Evolutionary conservation across 148 eudicot species (phyloP).

Genomic region (Drosera capensis): DNA sequence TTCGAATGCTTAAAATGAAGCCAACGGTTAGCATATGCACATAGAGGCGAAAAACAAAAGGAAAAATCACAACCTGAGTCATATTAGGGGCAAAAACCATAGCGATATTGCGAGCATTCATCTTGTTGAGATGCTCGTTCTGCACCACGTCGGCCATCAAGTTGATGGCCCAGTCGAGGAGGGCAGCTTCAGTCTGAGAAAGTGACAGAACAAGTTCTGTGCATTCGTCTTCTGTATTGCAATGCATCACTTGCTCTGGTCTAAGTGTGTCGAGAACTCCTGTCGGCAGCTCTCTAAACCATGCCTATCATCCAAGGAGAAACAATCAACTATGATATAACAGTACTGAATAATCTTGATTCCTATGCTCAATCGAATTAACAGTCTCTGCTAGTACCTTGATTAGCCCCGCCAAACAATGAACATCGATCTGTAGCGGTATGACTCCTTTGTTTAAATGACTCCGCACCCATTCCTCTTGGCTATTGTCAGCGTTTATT

Average conservation of each 20-base stretch:
- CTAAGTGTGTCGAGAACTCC: conserved; percentile 75
- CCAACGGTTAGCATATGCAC: no score
- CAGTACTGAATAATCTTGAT: no score
- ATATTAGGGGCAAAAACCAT: conserved; percentile 98
- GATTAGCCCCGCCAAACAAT: conserved; percentile 78
- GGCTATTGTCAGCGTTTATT: conserved; percentile 69
- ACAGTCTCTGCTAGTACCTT: no score
- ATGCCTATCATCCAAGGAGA: conserved; percentile 36
- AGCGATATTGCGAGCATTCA: conserved; percentile 84
- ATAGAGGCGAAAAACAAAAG: neutral
- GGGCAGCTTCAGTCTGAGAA: conserved; percentile 67
- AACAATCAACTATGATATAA: no score
- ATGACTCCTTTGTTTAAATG: conserved; percentile 67
- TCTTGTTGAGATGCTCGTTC: conserved; percentile 56
- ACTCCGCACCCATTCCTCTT: conserved; percentile 47
- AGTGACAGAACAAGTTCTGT: conserved; percentile 40
- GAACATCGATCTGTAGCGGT: conserved; percentile 62
- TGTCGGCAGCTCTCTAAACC: conserved; percentile 85
- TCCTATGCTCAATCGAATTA: no score
- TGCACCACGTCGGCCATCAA: conserved; percentile 81
- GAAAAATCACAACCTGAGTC: conserved; percentile 56
- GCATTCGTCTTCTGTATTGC: conserved; percentile 72
- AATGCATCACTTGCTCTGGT: conserved; percentile 82
- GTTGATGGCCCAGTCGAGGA: conserved; percentile 86
- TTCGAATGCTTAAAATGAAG: no score